Conservation (phyloP, 192 early-diverging fungal species). For the Podila minutissima region DNA sequence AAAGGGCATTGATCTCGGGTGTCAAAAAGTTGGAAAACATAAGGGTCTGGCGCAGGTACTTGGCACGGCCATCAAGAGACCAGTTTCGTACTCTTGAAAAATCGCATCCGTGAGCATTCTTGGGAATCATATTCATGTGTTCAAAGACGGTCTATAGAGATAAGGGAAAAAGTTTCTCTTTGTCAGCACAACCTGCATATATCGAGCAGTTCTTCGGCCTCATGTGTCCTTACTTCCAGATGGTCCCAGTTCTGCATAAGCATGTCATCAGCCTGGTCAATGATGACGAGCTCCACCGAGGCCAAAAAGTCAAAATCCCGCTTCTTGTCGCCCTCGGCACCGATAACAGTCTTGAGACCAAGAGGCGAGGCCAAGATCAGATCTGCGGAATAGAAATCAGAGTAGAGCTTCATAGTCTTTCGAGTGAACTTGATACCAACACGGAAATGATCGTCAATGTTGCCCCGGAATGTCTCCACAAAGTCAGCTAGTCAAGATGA, state of each 20-base stretch:
- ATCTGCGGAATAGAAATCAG: constrained; percentile 91
- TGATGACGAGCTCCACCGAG: constrained; percentile 89
- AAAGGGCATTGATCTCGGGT: constrained; percentile 93
- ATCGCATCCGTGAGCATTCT: constrained; percentile 92
- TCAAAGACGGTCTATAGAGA: constrained; percentile 76
- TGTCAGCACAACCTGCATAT: neutral
- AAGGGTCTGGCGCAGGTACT: constrained; percentile 91
- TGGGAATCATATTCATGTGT: constrained; percentile 89
- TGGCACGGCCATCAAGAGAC: constrained; percentile 86
- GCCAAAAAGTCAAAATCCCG: constrained; percentile 93
- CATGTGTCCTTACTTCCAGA: constrained; percentile 61
- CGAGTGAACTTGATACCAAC: constrained; percentile 91
- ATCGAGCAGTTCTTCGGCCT: neutral
- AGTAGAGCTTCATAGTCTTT: constrained; percentile 87
- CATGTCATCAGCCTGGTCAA: constrained; percentile 87
- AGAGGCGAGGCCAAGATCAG: constrained; percentile 93
- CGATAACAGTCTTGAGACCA: constrained; percentile 90
- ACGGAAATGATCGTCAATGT: constrained; percentile 96
- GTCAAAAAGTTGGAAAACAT: constrained; percentile 82
- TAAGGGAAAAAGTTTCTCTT: constrained; percentile 6
- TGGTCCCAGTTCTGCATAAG: constrained; percentile 99
- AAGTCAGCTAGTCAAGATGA: constrained; percentile 66
- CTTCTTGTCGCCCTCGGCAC: constrained; percentile 85
- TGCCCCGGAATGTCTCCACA: constrained; percentile 87
- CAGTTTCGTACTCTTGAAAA: constrained; percentile 92